Evolutionary conservation across 208 protist species (phyloP).

Genomic region (Trypanosoma caninum): DNA sequence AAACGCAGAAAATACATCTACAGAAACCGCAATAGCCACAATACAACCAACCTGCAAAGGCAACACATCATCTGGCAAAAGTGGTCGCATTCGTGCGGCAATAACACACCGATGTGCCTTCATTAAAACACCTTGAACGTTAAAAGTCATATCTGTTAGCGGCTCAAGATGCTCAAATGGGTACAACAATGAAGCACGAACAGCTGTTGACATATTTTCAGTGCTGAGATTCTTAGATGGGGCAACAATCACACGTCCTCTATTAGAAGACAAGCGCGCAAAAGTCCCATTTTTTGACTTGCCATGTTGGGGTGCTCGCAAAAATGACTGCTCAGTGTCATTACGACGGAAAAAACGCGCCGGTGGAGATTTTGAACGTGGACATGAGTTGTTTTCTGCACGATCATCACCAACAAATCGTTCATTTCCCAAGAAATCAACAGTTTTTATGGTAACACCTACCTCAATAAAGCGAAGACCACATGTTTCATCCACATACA

Average conservation of each 20-base stretch:
- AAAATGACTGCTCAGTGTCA: neutral
- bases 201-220: neutral
- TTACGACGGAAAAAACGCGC: neutral
- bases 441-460: slow-evolving; percentile 67
- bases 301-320: neutral
- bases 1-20: slow-evolving; percentile 82
- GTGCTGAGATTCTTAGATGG: slow-evolving; percentile 1
- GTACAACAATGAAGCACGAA: slow-evolving; percentile 61
- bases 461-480: slow-evolving; percentile 66
- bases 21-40: slow-evolving; percentile 67
- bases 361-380: neutral
- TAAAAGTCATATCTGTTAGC: slow-evolving; percentile 86
- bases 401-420: slow-evolving; percentile 9
- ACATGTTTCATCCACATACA: slow-evolving; percentile 64
- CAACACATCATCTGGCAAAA: slow-evolving; percentile 74
- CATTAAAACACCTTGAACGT: slow-evolving; percentile 74
- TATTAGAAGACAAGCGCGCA: neutral
- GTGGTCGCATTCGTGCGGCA: slow-evolving; percentile 68
- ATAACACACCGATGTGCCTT: slow-evolving; percentile 90
- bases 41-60: slow-evolving; percentile 77
- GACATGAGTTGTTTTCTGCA: neutral
- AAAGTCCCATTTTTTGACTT: neutral
- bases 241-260: slow-evolving; percentile 5
- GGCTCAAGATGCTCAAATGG: slow-evolving; percentile 79
- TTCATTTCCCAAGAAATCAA: slow-evolving; percentile 20